Conservation (phyloP, 352 stramenopile species). For the Globisporangium nunn region DNA sequence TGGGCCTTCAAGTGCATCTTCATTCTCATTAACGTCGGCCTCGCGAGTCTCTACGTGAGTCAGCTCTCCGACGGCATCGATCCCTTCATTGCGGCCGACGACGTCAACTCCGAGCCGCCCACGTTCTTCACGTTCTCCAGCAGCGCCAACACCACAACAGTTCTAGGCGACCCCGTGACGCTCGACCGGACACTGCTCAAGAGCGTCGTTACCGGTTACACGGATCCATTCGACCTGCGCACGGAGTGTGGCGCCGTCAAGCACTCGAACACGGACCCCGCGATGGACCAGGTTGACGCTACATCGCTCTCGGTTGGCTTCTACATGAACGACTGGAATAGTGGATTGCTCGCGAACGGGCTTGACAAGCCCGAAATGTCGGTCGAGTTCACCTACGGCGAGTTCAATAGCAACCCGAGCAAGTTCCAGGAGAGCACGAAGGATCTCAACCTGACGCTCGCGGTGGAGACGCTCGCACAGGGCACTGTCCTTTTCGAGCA, state of each 20-base stretch:
- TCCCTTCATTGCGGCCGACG: conserved; percentile 2
- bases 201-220: conserved; percentile 15
- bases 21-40: conserved; percentile 19
- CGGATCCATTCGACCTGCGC: conserved; percentile 10
- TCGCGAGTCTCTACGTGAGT: conserved; percentile 18
- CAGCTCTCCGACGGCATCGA: conserved; percentile 10
- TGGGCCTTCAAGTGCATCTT: conserved; percentile 15
- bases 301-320: conserved; percentile 14
- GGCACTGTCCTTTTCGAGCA: conserved; percentile 13
- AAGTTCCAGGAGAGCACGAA: conserved; percentile 3
- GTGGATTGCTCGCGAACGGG: conserved; percentile 5
- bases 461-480: conserved; percentile 13
- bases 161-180: not conserved
- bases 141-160: not conserved
- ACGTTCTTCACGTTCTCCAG: not conserved
- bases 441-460: conserved; percentile 10
- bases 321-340: conserved; percentile 18
- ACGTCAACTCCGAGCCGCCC: conserved; percentile 4
- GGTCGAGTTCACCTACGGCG: conserved; percentile 13
- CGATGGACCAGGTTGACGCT: conserved; percentile 10
- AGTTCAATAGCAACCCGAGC: conserved; percentile 7
- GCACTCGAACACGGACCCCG: conserved; percentile 1
- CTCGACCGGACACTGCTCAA: conserved; percentile 14
- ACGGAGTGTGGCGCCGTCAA: conserved; percentile 7
- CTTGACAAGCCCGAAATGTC: not conserved